These are phyloP conservation scores for Plenodomus tracheiphilus DNA, from an alignment of 2,329 filamentous ascomycete genomes.

Conservation along the genomic window DNA sequence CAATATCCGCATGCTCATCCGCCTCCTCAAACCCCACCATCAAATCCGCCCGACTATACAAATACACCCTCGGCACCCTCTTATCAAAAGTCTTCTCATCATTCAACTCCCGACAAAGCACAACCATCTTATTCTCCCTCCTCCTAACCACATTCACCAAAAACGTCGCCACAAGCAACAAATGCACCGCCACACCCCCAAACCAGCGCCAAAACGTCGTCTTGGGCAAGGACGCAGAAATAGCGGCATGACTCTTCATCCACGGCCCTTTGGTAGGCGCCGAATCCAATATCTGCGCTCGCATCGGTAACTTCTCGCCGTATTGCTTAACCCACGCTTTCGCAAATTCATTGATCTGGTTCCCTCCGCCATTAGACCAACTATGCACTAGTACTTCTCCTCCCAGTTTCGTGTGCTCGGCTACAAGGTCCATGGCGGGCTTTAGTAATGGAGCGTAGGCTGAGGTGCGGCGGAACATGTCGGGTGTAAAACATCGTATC, in stretches of 20 bases:
- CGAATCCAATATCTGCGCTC: constrained; percentile 38
- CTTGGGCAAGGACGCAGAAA: constrained; percentile 30
- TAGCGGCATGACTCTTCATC: constrained; percentile 36
- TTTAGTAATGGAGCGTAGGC: constrained; percentile 19
- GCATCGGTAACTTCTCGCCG: constrained; percentile 28
- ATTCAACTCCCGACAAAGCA: constrained; percentile 35
- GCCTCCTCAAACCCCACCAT: constrained; percentile 62
- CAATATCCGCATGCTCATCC: constrained; percentile 56
- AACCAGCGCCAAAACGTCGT: constrained; percentile 30
- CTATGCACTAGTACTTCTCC: constrained; percentile 39
- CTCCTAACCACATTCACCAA: constrained; percentile 17
- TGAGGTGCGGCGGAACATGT: constrained; percentile 32
- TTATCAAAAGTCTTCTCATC: constrained; percentile 30
- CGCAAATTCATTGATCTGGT: constrained; percentile 38
- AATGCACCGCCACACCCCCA: constrained; percentile 31
- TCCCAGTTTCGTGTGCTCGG: constrained; percentile 22
- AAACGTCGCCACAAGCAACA: constrained; percentile 27
- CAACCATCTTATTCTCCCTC: constrained; percentile 31
- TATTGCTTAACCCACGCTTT: constrained; percentile 32
- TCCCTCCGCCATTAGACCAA: constrained; percentile 43
- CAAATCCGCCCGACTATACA: constrained; percentile 63
- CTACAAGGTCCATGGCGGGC: constrained; percentile 33
- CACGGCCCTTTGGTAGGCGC: constrained; percentile 39
- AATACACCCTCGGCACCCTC: constrained; percentile 55
- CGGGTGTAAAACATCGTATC: constrained; percentile 30